These are phyloP conservation scores for Nannochloris sp. DNA, from an alignment of 139 green algal genomes.

Conservation along the genomic window DNA sequence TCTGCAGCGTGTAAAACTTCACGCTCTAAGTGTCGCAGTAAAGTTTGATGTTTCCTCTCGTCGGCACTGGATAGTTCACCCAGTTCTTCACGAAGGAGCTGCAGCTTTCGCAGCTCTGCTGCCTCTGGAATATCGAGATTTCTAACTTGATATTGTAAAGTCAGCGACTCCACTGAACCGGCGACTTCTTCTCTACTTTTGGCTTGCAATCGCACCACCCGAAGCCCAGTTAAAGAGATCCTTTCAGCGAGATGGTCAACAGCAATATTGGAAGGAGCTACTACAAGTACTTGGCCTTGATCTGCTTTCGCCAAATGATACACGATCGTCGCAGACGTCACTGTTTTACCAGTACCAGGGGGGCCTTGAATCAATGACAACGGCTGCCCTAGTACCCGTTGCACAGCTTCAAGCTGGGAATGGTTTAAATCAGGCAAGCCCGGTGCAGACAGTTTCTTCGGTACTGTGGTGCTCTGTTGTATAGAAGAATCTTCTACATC, in stretches of 20 bases:
- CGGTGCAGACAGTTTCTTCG: conserved; percentile 59
- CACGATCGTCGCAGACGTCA: conserved; percentile 92
- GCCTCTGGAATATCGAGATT: conserved; percentile 70
- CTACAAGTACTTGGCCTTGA: conserved; percentile 85
- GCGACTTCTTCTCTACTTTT: conserved; percentile 80
- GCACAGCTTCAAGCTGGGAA: conserved; percentile 68
- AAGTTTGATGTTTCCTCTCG: conserved; percentile 78
- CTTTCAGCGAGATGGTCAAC: conserved; percentile 97
- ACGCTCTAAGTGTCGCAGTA: conserved; percentile 58
- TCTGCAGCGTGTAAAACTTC: conserved; percentile 79
- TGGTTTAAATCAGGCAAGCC: conserved; percentile 93
- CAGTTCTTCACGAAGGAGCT: conserved; percentile 75
- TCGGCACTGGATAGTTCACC: conserved; percentile 77
- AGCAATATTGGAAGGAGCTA: conserved; percentile 92
- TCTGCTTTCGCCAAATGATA: conserved; percentile 76
- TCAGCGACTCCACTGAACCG: conserved; percentile 86
- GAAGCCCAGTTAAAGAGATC: conserved; percentile 81
- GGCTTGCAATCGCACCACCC: conserved; percentile 88
- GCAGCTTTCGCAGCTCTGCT: conserved; percentile 84
- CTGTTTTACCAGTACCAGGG: conserved; percentile 96
- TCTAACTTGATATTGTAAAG: conserved; percentile 90
- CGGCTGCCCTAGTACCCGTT: conserved; percentile 66
- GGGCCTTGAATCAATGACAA: conserved; percentile 85
- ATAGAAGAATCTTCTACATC: conserved; percentile 46
- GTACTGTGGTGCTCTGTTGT: conserved; percentile 36